Evolutionary conservation across 371 early-diverging fungal genomes (phyloP), one percentile per base, ranked within the genome.

Genomic region (Batrachochytrium dendrobatidis): DNA sequence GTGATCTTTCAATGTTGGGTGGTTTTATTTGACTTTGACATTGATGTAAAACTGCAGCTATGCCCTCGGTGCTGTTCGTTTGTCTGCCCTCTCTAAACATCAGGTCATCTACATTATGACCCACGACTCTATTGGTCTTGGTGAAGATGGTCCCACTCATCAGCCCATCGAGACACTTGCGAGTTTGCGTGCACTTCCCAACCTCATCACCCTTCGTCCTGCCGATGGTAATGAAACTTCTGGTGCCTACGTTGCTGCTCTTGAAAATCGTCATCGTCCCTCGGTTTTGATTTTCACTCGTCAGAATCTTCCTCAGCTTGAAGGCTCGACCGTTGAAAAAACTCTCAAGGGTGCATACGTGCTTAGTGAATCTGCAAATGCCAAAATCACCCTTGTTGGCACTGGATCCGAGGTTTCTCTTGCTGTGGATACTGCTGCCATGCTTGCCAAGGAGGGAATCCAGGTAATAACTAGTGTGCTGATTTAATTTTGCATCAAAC

Each of bases 91-190:
- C 53, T 86, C 91, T 52, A 80, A 88, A 34, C 82, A 88, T 57
- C 94, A 90, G 34, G 90, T 93, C 49, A 68, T 97, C 62, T 95
- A 95, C 81, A 86, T 99, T 69, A 90, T 95, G 90, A 98, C 99
- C 53, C 99, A 99, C 84, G 99, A 99, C 81, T 97, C 98, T 28
- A 95, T 99, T 64, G 98, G 96, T 65, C 82, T 96, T 31, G 86
- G 86, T 43, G 99, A 99, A 76, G 99, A 99, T 73, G 99, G 99
- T 4, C 99, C 99, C 30, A 99, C 99, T 45, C 99, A 99, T 79
- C 99, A 99, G 75, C 99, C 99, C 6, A 88, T 99, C 53, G 99
- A 99, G 75, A 94, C 94, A n/a, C 69, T 99, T 65, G 85, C 98
- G 39, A 76, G 86, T 67, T 77, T 95, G 28, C 88, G 99, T 55